Evolutionary conservation across 768 basidiomycete species (phyloP).

Genomic region (Mrakia hoshinonis): DNA sequence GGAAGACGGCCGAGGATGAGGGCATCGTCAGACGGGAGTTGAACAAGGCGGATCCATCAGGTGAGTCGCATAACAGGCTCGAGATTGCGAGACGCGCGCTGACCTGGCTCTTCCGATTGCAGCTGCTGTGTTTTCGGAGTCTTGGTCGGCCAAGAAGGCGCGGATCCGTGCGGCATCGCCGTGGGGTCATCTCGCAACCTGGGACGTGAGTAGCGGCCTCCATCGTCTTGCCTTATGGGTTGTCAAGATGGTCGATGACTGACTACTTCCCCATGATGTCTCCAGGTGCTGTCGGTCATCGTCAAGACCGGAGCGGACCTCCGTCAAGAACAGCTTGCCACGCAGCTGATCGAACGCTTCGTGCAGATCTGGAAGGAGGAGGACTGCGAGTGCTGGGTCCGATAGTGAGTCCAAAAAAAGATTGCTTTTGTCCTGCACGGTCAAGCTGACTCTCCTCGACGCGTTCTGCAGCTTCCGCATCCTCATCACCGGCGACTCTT

Average conservation of each 20-base stretch:
- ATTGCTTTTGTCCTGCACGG: neutral
- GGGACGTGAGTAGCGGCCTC: slow-evolving; percentile 42
- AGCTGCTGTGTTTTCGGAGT: slow-evolving; percentile 86
- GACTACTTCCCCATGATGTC: slow-evolving; percentile 38
- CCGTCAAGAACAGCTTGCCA: slow-evolving; percentile 93
- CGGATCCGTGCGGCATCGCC: slow-evolving; percentile 88
- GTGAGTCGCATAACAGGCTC: slow-evolving; percentile 33
- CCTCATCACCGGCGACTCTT: slow-evolving; percentile 81
- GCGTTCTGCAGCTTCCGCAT: slow-evolving; percentile 72
- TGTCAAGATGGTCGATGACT: too few relatives aligned
- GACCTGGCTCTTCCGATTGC: neutral
- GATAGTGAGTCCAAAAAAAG: slow-evolving; percentile 51
- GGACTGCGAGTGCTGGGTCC: slow-evolving; percentile 82
- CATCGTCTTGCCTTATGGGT: neutral
- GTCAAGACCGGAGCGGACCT: slow-evolving; percentile 97
- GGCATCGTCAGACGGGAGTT: slow-evolving; percentile 84
- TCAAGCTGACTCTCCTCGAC: neutral
- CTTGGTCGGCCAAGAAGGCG: slow-evolving; percentile 89
- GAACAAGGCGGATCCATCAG: slow-evolving; percentile 91
- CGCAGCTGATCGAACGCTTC: slow-evolving; percentile 86
- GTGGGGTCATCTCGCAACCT: slow-evolving; percentile 82
- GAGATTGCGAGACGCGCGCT: neutral
- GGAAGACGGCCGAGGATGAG: slow-evolving; percentile 79
- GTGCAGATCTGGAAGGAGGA: slow-evolving; percentile 92
- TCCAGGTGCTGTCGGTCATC: slow-evolving; percentile 91